Conservation (phyloP, 2,329 filamentous ascomycete species). For the Alternaria alternata region DNA sequence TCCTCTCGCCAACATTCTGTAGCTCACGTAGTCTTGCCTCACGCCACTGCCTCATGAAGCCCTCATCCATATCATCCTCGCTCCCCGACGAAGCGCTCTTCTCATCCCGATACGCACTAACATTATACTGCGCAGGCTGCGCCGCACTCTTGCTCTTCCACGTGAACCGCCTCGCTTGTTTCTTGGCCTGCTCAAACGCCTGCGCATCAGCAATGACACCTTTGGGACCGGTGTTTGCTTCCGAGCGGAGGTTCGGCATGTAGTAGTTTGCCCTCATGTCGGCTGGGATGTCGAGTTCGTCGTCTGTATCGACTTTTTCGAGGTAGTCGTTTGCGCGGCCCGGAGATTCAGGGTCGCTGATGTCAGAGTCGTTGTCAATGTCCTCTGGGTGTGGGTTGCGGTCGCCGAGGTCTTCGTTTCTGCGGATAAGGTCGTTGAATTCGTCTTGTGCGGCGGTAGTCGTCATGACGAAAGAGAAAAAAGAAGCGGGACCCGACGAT, state of each 20-base stretch:
- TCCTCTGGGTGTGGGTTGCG: slow-evolving; percentile 62
- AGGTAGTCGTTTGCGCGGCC: slow-evolving; percentile 60
- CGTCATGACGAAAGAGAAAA: slow-evolving; percentile 51
- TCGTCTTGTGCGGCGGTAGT: slow-evolving; percentile 58
- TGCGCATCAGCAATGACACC: slow-evolving; percentile 86
- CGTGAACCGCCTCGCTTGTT: slow-evolving; percentile 48
- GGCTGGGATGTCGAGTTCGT: slow-evolving; percentile 54
- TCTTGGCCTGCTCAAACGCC: slow-evolving; percentile 72
- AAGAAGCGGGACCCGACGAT: slow-evolving; percentile 17
- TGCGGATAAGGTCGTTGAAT: slow-evolving; percentile 60
- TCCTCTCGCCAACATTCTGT: slow-evolving; percentile 66
- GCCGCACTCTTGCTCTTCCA: slow-evolving; percentile 38
- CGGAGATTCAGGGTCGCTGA: slow-evolving; percentile 65
- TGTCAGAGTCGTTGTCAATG: slow-evolving; percentile 65
- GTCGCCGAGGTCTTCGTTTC: slow-evolving; percentile 52
- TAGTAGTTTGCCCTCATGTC: slow-evolving; percentile 66
- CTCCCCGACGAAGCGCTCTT: slow-evolving; percentile 29
- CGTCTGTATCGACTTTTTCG: slow-evolving; percentile 65
- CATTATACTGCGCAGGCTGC: slow-evolving; percentile 28
- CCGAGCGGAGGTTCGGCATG: slow-evolving; percentile 69
- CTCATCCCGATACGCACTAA: slow-evolving; percentile 60
- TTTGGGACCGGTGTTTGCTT: slow-evolving; percentile 81
- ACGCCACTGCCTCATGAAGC: slow-evolving; percentile 86
- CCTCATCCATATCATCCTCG: slow-evolving; percentile 75
- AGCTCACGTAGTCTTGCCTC: slow-evolving; percentile 81